Evolutionary conservation across 202 grass and related monocot genomes (phyloP).

Genomic region (Sporobolus alterniflorus): DNA sequence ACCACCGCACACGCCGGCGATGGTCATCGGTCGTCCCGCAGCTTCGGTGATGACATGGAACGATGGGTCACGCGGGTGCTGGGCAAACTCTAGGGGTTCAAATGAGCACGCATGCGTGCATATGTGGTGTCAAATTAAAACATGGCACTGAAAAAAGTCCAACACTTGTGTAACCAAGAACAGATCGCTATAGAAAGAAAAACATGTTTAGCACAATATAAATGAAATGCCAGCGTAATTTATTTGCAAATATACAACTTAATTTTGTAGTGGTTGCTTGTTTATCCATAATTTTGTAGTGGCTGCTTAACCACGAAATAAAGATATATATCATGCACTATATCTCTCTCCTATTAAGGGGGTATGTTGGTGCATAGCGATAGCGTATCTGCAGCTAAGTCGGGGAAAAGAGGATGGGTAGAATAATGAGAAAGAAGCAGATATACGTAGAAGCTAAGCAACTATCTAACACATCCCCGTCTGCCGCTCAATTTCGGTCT

Average conservation of each 20-base stretch:
- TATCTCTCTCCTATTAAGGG: not conserved
- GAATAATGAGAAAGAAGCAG: too few relatives aligned
- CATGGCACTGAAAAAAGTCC: too few relatives aligned
- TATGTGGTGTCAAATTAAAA: too few relatives aligned
- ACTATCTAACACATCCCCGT: constrained; percentile 31
- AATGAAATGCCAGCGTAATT: not conserved
- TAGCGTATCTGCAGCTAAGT: not conserved
- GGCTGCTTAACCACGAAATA: not conserved
- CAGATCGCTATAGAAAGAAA: too few relatives aligned
- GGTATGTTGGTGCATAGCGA: not conserved
- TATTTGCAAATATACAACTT: not conserved
- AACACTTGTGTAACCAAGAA: too few relatives aligned
- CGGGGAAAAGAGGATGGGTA: not conserved
- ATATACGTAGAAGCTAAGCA: not conserved
- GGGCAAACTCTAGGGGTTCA: too few relatives aligned
- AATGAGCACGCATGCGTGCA: too few relatives aligned
- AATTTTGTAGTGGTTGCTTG: not conserved
- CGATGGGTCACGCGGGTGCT: too few relatives aligned
- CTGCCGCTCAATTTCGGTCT: constrained; percentile 29
- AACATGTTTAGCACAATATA: not conserved
- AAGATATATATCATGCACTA: not conserved
- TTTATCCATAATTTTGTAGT: not conserved
- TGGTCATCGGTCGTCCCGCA: too few relatives aligned
- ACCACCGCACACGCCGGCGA: too few relatives aligned
- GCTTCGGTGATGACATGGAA: too few relatives aligned